phyloP scores from a whole-genome alignment of 768 basidiomycete species.

The Floccularia luteovirens region DNA sequence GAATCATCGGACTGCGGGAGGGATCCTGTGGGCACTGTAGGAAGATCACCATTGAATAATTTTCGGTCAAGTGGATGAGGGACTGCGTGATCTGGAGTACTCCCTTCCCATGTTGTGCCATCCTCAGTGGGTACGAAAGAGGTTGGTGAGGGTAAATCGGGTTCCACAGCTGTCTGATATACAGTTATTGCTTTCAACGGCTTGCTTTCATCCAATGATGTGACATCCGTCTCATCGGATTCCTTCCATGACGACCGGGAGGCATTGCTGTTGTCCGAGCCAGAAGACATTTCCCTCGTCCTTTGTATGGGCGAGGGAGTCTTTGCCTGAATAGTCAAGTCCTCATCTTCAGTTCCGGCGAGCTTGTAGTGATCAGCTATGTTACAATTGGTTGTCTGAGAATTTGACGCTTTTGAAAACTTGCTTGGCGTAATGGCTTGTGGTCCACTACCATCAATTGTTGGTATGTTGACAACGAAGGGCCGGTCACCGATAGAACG shows the following conservation, averaged over 20 bases:
- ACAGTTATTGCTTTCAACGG: constrained; percentile 22
- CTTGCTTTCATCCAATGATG: constrained; percentile 39
- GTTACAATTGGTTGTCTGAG: constrained; percentile 24
- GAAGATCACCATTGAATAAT: constrained; percentile 43
- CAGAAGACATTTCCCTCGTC: constrained; percentile 32
- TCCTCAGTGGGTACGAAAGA: constrained; percentile 44
- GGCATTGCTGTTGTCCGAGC: constrained; percentile 42
- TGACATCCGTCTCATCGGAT: constrained; percentile 42
- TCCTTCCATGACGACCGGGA: constrained; percentile 37
- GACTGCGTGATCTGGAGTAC: constrained; percentile 22
- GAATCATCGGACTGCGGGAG: constrained; percentile 34
- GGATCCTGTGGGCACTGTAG: constrained; percentile 37
- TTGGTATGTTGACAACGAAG: constrained; percentile 60
- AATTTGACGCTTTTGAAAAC: constrained; percentile 30
- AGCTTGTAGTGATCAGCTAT: constrained; percentile 24
- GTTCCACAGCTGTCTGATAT: constrained; percentile 25
- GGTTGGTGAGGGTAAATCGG: constrained; percentile 42
- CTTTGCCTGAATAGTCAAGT: constrained; percentile 51
- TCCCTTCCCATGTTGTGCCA: constrained; percentile 54
- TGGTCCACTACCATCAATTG: constrained; percentile 33
- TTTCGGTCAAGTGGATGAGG: constrained; percentile 40
- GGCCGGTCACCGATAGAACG: constrained; percentile 53
- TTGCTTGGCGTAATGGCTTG: constrained; percentile 39
- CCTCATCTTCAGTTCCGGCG: constrained; percentile 42
- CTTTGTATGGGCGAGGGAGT: constrained; percentile 22